Base-by-base conservation (phyloP, 2,329 filamentous ascomycete genomes). In the Mycocentrospora acerina region DNA sequence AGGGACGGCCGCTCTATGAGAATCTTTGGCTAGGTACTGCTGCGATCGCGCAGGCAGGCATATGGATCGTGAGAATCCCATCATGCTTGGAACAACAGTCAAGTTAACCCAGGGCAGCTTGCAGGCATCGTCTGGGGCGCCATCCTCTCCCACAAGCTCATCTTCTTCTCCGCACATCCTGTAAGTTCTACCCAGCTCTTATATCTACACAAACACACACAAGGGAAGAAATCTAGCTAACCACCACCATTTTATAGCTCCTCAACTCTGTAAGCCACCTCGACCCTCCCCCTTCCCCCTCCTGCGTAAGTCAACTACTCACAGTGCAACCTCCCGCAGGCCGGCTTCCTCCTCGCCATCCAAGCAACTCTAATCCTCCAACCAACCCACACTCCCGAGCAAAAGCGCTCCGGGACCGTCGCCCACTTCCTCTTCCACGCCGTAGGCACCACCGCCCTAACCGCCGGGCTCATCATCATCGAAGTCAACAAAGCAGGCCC, bases 101-200 rank as follows among this genome's bases (percentile, higher is more conserved):
- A 35, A 31, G 42, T 44, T 60, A 32, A 57, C 42, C 19, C 9
- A 9, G 13, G 25, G 24, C 46, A 81, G 78, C 79, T 96, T 46
- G 73, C 82, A 32, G 80, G 81, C 24, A 80, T 91, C 40, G 76
- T 95, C 51, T 95, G 89, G 88, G 80, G 81, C 30, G 79, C 79
- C 39, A 79, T 96, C 49, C 81, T 95, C 61, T 78, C 81, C 28
- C 75, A 78, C 29, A 66, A 83, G 19, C 62, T 94, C 46, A 86
- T 88, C 26, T 81, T 95, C 55, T 95, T 97, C 77, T 90, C 88
- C 13, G 82, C 85, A 7, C 91, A 97, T 67, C 91, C 91, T 7
- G 82, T 96, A 62, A 79, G 69, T 76, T 73, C 24, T 34, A 32
- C 9, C 38, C 35, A 4, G 2, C 15, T 15, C 27, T 25, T 24